Conservation (phyloP, 2,329 filamentous ascomycete species). For the Penicillium sclerotigenum region DNA sequence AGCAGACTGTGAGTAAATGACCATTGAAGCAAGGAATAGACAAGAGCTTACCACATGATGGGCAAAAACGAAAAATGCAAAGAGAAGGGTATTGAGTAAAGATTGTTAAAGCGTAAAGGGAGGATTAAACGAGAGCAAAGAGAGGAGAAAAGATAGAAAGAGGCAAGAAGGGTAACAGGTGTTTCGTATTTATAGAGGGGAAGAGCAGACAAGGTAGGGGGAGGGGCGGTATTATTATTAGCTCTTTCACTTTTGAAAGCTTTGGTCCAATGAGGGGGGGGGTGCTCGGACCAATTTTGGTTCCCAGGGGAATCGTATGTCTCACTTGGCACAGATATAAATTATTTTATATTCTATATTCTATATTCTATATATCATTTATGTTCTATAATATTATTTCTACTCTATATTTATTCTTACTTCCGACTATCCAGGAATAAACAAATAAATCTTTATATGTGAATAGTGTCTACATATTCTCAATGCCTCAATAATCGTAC, state of each 20-base stretch:
- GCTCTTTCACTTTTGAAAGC: conserved; percentile 11
- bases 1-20: conserved; percentile 13
- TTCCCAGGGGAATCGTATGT: conserved; percentile 16
- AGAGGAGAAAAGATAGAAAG: not conserved
- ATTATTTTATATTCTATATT: not conserved
- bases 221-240: conserved; percentile 20
- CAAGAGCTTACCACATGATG: conserved; percentile 37
- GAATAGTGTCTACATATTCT: not conserved
- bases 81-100: not conserved
- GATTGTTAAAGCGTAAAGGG: not conserved
- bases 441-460: not conserved
- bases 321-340: conserved; percentile 8
- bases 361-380: not conserved
- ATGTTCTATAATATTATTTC: no score
- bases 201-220: conserved; percentile 9
- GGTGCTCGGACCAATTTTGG: conserved; percentile 6
- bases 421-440: not conserved
- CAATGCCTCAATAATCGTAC: not conserved
- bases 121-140: not conserved
- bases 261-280: conserved; percentile 1
- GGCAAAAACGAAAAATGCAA: conserved; percentile 4
- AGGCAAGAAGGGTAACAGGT: conserved; percentile 4
- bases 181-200: conserved; percentile 26
- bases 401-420: no score
- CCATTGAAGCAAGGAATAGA: not conserved